Base-by-base conservation (phyloP, 1,284 basidiomycete genomes). In the Volvariella volvacea region DNA sequence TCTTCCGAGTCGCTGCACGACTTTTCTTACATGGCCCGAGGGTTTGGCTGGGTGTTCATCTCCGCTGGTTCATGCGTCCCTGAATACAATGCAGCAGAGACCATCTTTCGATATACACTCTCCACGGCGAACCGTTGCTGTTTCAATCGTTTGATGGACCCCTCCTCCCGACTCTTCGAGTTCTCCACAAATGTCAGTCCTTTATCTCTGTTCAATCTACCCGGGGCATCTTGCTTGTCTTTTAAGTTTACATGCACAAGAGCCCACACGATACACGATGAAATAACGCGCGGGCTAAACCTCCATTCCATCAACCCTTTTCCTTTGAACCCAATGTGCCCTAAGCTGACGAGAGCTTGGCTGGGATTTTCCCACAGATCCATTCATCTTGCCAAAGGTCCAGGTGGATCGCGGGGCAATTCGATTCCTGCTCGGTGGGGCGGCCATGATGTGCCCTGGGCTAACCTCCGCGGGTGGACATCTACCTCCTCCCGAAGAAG, bases 121-220 rank as follows among this genome's bases (percentile, higher is more conserved):
- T 95, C 30, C 78, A 92, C 51, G 76, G 83, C 39, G 84, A 88
- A 58, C 93, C 95, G 3, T 64, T 99, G 48, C 91, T 97, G 68
- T 95, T 97, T 73, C 94, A 99, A 64, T 93, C 97, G 65, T 94
- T 91, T 61, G 95, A 99, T 64, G 93, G 92, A 0, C 92, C 92
- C 0, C 83, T 91, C 58, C 85, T 85, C 58, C 95, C 96, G 2
- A 92, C 91, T 1, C 70, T 99, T 50, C 79, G 85, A 50, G 64
- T 98, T 3, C 68, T 98, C 48, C 96, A 99, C 66, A 86, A 88
- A 71, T 98, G 92, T 92, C 58, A 57, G 86, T 70, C 16, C 15
- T 4, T 4, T 20, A 16, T n/a, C 16, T 25, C 30, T 14, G 19
- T 22, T 25, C 22, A 30, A 16, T 16, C 39, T 41, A 36, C 39